Evolutionary conservation across 441 rosid species (phyloP).

Genomic region (Syzygium malaccense): DNA sequence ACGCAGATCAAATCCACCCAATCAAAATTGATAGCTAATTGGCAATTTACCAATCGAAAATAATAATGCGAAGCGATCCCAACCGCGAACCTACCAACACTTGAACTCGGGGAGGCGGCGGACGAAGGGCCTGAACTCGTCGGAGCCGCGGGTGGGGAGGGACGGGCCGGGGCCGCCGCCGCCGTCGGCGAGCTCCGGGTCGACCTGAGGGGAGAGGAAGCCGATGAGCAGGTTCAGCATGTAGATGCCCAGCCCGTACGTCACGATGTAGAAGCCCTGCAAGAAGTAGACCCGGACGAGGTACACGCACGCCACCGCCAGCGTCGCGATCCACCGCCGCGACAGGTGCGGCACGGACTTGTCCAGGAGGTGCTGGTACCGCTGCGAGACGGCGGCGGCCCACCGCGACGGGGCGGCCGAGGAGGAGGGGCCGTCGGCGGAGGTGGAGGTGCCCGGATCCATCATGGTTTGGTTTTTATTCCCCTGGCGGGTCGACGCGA

Average conservation of each 20-base stretch:
- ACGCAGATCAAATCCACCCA: not conserved
- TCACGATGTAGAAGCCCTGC: slow-evolving; percentile 79
- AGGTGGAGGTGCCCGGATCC: slow-evolving; percentile 44
- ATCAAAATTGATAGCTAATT: not conserved
- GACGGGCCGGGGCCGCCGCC: slow-evolving; percentile 38
- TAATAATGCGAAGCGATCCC: not conserved
- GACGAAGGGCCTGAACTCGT: slow-evolving; percentile 81
- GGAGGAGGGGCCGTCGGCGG: slow-evolving; percentile 34
- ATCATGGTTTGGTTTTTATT: slow-evolving; percentile 13
- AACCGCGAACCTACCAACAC: slow-evolving; percentile 47
- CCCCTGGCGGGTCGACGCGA: not conserved
- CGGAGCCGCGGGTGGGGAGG: slow-evolving; percentile 78
- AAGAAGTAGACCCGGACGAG: slow-evolving; percentile 64
- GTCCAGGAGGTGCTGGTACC: slow-evolving; percentile 73
- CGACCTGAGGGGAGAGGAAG: slow-evolving; percentile 80
- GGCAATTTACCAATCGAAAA: not conserved
- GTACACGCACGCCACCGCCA: slow-evolving; percentile 40
- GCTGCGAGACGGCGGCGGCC: slow-evolving; percentile 37
- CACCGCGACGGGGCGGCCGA: slow-evolving; percentile 35
- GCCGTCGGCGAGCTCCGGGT: slow-evolving; percentile 37
- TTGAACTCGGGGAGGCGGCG: slow-evolving; percentile 86
- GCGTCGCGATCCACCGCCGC: slow-evolving; percentile 66
- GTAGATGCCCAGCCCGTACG: slow-evolving; percentile 77
- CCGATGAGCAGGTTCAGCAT: slow-evolving; percentile 64
- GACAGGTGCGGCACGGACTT: slow-evolving; percentile 60